Base-by-base conservation (phyloP, 2,329 filamentous ascomycete species). In the Claviceps fusiformis region DNA sequence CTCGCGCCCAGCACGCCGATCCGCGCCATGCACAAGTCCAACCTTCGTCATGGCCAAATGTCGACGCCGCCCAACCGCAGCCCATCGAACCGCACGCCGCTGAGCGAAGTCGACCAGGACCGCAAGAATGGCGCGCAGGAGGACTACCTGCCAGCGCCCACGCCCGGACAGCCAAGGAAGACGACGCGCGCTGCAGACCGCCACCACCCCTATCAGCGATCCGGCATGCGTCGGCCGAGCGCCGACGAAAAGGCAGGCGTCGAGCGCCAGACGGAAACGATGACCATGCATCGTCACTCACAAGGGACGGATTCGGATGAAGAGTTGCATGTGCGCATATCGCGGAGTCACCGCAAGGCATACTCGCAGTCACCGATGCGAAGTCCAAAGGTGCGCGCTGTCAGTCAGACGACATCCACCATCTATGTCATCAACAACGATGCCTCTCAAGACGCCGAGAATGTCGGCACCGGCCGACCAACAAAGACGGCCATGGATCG, bases 21-120 rank as follows among this genome's bases (percentile, higher is more conserved):
- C 60, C 80, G 74, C 67, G 78, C 77, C 61, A 82, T 78, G 74
- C 81, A 79, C 57, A 84, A 83, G 67, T 67, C 77, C 11, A 75
- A 73, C 50, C 65, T 80, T 11, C 77, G 81, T 61, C 86, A 80
- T 68, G 80, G 79, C 50, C 85, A 89, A 66, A 82, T 84, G 11
- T 86, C 89, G 45, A 96, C 93, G 10, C 91, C 92, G 33, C 89
- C 89, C 3, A 90, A 93, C 70, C 82, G 83, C 59, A 85, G 81
- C 59, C 79, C 83, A 24, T 86, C 86, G 8, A 82, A 83, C 65
- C 82, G 93, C 56, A 83, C 89, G 37, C 91, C 93, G 3, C 81
- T 98, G n/a, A 91, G 92, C 54, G 93, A 98, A 70, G 88, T 98
- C 59, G 89, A 95, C 63, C 82, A 87, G 60, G 95, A 96, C 62